A percentile compares a stretch with the other conserved stretches of the same genome.
phyloP scores from a whole-genome alignment of 2,329 filamentous ascomycete species.

The Verticillium albo-atrum region DNA sequence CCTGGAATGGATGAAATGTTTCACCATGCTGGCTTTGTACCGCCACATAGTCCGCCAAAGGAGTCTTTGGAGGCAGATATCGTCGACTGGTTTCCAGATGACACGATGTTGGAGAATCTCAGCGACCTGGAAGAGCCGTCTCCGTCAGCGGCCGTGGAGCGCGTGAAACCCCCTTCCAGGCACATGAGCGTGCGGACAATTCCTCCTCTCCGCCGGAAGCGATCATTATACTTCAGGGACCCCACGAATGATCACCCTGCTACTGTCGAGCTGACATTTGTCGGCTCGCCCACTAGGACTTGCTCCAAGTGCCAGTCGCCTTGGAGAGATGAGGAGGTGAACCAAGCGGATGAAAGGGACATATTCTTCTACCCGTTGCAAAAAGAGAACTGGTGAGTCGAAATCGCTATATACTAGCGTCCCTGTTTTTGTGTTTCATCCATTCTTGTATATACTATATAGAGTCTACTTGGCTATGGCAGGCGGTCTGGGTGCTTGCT shows the following conservation, averaged over 20 bases:
- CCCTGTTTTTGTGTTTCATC: no score
- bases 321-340: neutral
- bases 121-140: neutral
- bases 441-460: no score
- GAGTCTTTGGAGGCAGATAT: neutral
- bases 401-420: neutral
- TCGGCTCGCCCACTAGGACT: neutral
- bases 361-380: neutral
- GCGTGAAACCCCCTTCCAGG: neutral
- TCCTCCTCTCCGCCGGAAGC: neutral
- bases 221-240: neutral
- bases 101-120: no score
- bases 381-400: neutral
- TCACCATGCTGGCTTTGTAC: conserved; percentile 11
- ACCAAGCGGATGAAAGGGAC: neutral
- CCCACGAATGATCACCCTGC: neutral
- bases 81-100: neutral
- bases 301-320: neutral
- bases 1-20: conserved; percentile 9
- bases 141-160: neutral
- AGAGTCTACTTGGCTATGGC: no score
- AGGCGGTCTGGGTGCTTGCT: no score
- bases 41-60: neutral
- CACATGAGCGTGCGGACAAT: neutral
- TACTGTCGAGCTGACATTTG: neutral